Evolutionary conservation across 2,329 filamentous ascomycete species (phyloP).

Genomic region (Diplodia seriata): DNA sequence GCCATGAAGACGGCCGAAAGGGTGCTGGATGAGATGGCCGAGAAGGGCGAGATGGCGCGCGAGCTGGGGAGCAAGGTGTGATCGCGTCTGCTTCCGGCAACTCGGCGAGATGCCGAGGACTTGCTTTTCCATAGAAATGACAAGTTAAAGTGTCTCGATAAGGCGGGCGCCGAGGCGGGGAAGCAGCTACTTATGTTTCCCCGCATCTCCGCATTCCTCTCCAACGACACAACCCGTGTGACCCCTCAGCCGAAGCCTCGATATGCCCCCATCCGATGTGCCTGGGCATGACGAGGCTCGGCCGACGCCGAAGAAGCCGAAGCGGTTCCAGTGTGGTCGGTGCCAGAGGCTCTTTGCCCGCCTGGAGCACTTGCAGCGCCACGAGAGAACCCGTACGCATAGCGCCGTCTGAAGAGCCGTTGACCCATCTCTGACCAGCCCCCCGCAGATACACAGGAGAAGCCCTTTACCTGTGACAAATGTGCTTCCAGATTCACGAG

Average conservation of each 20-base stretch:
- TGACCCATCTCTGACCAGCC: slow-evolving; percentile 33
- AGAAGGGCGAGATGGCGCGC: slow-evolving; percentile 49
- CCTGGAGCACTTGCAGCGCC: slow-evolving; percentile 51
- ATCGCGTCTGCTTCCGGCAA: neutral
- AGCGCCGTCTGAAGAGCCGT: neutral
- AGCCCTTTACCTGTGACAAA: slow-evolving; percentile 50
- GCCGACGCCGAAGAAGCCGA: slow-evolving; percentile 44
- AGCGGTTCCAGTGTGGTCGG: slow-evolving; percentile 45
- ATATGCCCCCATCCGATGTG: slow-evolving; percentile 14
- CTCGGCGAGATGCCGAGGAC: too few relatives aligned
- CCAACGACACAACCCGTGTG: neutral
- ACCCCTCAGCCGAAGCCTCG: neutral
- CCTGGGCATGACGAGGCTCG: slow-evolving; percentile 36
- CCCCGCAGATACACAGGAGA: slow-evolving; percentile 49
- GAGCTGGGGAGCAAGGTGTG: slow-evolving; percentile 59
- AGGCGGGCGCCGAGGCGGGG: slow-evolving; percentile 2
- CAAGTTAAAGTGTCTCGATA: neutral
- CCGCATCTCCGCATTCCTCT: slow-evolving; percentile 27
- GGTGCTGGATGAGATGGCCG: slow-evolving; percentile 60
- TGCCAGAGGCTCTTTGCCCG: slow-evolving; percentile 47
- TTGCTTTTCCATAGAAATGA: too few relatives aligned
- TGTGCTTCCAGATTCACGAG: slow-evolving; percentile 53
- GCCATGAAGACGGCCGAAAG: slow-evolving; percentile 61
- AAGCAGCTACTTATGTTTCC: slow-evolving; percentile 5
- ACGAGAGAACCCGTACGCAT: slow-evolving; percentile 49